phyloP scores from a whole-genome alignment of 306 rosid genomes.

The Prunus kanzakura region DNA sequence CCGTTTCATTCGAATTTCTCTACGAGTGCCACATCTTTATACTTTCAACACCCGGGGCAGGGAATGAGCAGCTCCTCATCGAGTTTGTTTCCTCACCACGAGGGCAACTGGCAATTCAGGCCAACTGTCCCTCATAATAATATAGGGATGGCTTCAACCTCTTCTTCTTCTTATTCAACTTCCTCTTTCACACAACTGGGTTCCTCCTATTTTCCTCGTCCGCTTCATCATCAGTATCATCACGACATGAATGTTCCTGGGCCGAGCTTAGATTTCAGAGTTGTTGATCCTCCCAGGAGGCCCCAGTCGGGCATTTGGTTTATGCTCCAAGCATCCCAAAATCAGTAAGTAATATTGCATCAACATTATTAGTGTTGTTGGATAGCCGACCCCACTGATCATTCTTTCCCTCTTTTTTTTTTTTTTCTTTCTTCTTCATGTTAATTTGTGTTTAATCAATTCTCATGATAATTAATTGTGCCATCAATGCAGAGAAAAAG shows the following conservation, averaged over 20 bases:
- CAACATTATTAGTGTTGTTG: neutral
- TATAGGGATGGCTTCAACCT: conserved; percentile 33
- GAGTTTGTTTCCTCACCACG: conserved; percentile 29
- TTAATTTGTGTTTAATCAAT: neutral
- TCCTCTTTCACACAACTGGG: conserved; percentile 43
- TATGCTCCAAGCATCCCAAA: conserved; percentile 80
- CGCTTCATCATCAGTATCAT: conserved; percentile 37
- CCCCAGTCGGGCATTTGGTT: conserved; percentile 98
- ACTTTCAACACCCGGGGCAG: conserved; percentile 36
- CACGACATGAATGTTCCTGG: conserved; percentile 43
- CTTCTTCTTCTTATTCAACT: conserved; percentile 28
- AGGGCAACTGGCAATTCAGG: conserved; percentile 64
- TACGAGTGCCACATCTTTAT: conserved; percentile 21
- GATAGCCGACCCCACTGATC: too few species aligned
- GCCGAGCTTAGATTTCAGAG: conserved; percentile 59
- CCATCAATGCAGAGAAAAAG: conserved; percentile 59
- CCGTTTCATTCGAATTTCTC: neutral
- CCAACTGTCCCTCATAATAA: conserved; percentile 30
- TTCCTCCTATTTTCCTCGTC: conserved; percentile 34
- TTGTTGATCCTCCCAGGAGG: conserved; percentile 80
- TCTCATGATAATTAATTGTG: neutral
- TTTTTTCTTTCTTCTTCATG: neutral
- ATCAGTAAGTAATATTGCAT: conserved; percentile 57
- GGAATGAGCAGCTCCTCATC: conserved; percentile 32
- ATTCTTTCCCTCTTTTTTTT: too few species aligned